Evolutionary conservation across 73 alveolate species (phyloP).

Genomic region (Strombidium stylifer): DNA sequence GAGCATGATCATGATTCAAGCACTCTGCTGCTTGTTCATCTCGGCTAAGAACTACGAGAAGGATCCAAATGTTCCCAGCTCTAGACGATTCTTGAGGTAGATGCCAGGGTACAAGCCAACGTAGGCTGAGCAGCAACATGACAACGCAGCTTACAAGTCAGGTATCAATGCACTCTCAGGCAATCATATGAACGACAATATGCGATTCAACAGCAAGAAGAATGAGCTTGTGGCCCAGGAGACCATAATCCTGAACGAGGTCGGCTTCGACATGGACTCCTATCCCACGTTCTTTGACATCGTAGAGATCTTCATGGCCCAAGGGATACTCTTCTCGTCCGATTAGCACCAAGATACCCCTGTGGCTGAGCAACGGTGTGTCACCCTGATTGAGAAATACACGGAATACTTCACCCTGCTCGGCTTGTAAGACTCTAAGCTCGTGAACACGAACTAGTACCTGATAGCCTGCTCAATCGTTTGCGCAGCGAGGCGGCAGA

Average conservation of each 20-base stretch:
- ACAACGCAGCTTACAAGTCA: neutral
- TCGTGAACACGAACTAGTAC: constrained; percentile 2
- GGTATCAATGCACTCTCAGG: neutral
- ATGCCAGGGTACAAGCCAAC: too few species aligned
- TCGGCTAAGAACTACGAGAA: constrained; percentile 5
- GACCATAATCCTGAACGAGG: neutral
- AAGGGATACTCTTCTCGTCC: constrained; percentile 12
- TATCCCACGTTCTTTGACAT: constrained; percentile 8
- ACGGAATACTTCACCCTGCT: constrained; percentile 10
- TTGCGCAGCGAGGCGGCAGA: constrained; percentile 1
- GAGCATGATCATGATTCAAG: too few species aligned
- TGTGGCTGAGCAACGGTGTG: neutral
- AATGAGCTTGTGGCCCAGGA: too few species aligned
- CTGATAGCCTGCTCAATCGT: constrained; percentile 10
- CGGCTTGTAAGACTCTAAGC: neutral
- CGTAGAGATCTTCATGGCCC: neutral
- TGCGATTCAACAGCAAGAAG: too few species aligned
- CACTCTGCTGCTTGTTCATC: neutral
- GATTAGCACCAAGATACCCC: neutral
- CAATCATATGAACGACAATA: neutral
- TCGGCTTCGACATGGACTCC: neutral
- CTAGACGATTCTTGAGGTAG: too few species aligned
- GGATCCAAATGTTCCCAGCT: constrained; percentile 1
- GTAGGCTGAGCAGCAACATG: neutral
- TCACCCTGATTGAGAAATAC: constrained; percentile 12